A percentile compares a stretch with the other conserved stretches of the same genome.
phyloP scores from a whole-genome alignment of 2,329 filamentous ascomycete genomes.

The Furcasterigmium furcatum region DNA sequence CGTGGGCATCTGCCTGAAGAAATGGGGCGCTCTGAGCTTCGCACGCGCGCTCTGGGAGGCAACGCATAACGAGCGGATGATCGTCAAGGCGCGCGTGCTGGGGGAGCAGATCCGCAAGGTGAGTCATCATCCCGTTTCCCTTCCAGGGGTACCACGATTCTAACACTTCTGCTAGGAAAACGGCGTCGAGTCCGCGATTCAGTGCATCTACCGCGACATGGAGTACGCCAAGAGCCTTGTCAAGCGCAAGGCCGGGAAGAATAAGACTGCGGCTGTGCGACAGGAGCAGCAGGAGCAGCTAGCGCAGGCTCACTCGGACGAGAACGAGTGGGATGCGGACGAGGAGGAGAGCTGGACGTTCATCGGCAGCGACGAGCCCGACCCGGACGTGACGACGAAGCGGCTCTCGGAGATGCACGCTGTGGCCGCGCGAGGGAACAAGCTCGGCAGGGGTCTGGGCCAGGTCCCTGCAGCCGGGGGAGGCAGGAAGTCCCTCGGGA shows the following conservation, averaged over 20 bases:
- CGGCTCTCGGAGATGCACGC: conserved; percentile 23
- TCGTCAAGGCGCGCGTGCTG: conserved; percentile 75
- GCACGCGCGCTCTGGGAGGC: conserved; percentile 87
- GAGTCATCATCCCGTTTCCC: conserved; percentile 33
- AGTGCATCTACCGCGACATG: conserved; percentile 89
- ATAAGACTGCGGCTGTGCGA: conserved; percentile 28
- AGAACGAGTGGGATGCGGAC: conserved; percentile 31
- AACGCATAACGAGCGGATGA: conserved; percentile 88
- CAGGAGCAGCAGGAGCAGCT: conserved; percentile 12
- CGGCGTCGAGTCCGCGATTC: conserved; percentile 85
- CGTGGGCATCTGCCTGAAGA: conserved; percentile 85
- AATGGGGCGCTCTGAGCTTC: conserved; percentile 83
- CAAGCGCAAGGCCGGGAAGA: conserved; percentile 59
- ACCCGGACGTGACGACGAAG: conserved; percentile 38
- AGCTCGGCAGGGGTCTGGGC: background rate
- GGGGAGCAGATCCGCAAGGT: conserved; percentile 87
- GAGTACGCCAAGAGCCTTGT: conserved; percentile 88
- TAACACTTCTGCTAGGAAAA: too few species aligned
- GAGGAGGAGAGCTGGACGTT: conserved; percentile 90
- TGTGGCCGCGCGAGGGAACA: background rate
- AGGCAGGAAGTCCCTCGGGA: background rate
- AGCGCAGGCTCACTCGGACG: conserved; percentile 28
- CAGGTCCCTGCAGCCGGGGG: background rate
- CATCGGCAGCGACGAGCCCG: conserved; percentile 57
- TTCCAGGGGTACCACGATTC: too few species aligned